These are phyloP conservation scores for Lotus japonicus DNA, from an alignment of 306 rosid species.

Conservation along the genomic window DNA sequence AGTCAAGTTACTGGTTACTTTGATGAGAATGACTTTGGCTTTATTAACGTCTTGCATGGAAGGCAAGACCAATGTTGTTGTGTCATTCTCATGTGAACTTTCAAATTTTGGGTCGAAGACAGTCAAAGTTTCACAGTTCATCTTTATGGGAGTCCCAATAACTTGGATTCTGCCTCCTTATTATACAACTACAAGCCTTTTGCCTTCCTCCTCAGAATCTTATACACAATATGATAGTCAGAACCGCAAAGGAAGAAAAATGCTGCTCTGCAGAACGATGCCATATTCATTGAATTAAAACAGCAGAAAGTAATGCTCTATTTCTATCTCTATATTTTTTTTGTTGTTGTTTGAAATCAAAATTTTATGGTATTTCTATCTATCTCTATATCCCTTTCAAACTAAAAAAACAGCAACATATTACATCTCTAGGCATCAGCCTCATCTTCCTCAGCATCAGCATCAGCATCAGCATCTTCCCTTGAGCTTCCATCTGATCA, in stretches of 20 bases:
- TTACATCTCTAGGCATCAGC: no score
- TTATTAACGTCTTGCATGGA: conserved; percentile 69
- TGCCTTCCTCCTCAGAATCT: conserved; percentile 63
- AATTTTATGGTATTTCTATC: no score
- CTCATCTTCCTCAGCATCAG: no score
- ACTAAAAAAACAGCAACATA: no score
- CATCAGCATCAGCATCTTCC: no score
- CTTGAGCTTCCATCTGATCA: no score
- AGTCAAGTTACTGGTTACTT: conserved; percentile 37
- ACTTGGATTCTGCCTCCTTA: conserved; percentile 97
- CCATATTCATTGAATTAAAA: conserved; percentile 63
- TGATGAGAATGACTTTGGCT: conserved; percentile 57
- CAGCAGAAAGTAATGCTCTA: conserved; percentile 60
- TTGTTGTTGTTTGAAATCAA: no score
- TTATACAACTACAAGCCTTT: conserved; percentile 56
- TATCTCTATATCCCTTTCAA: no score
- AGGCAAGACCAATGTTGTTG: conserved; percentile 73
- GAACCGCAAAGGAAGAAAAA: conserved; percentile 58
- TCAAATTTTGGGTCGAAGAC: conserved; percentile 38
- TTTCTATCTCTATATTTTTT: no score
- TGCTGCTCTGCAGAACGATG: conserved; percentile 54
- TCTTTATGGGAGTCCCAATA: conserved; percentile 73
- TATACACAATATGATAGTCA: conserved; percentile 45
- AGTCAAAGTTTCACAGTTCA: conserved; percentile 52
- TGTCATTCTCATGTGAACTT: conserved; percentile 73